Base-by-base conservation (phyloP, 2,329 filamentous ascomycete genomes). In the Rosellinia necatrix region DNA sequence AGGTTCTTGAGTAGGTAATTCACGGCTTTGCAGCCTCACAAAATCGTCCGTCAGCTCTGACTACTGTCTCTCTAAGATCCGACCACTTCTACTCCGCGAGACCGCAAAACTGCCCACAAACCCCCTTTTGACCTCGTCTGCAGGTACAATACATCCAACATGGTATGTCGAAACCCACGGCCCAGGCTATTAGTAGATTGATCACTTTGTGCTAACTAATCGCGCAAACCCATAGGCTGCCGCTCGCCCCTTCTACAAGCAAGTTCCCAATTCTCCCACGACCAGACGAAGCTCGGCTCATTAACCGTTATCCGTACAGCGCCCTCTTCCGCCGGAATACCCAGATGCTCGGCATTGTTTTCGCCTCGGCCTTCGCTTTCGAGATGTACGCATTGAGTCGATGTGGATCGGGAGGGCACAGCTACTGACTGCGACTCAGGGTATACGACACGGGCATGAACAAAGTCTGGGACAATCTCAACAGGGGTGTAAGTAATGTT, bases 391-490 rank as follows among this genome's bases (percentile, higher is more conserved):
- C n/a, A n/a, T n/a, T 49, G 61, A 49, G 59, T 52, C 53, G 59
- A 54, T 37, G 24, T 40, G 15, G 15, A 12, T 8, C 6, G 19
- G n/a, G 37, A 53, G 34, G 41, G 47, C 21, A 58, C 47, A 49
- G 60, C 63, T 53, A 50, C 72, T 77, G 68, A 76, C 65, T 61
- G 64, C 53, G 29, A 57, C 35, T 70, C 70, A 97, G 94, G 75
- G 84, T 82, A 69, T 97, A 91, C 76, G 92, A 97, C 78, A 84
- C 84, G 56, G 77, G 78, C 70, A 89, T 93, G 76, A 89, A 96
- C 78, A 88, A 81, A 74, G 71, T 97, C 74, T 99, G 94, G 94
- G 91, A 99, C 76, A 82, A 77, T 74, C 77, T 92, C 74, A 99
- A 99, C 86, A 84, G 83, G 71, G 94, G 94, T 70, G 93, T 97